Evolutionary conservation across 257 asterid genomes (phyloP), one percentile per base, ranked within the genome.

Genomic region (Gentiana dahurica): DNA sequence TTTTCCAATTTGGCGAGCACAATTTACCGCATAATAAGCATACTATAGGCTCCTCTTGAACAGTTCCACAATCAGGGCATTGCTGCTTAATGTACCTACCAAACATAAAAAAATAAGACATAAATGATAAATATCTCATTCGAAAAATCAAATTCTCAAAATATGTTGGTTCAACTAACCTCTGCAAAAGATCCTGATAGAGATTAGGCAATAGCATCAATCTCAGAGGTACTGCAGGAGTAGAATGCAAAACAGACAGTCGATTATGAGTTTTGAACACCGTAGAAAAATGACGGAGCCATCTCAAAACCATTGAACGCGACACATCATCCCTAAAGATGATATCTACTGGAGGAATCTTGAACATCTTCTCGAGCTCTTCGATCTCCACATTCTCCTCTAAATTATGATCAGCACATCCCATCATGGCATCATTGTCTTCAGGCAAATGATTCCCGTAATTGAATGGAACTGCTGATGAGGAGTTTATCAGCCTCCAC

Each of bases 1-100:
- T 59, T 69, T 67, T 88, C 99, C 94, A 83, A 73, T 51, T 80
- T 9, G 94, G 94, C 1, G 99, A 88, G 85, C 99, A 92, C 77
- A 92, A 57, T 80, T 79, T 85, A 62, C 97, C 95, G 60, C 99
- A 92, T 43, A 92, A 65, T 73, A 92, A 76, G 77, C 99, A 92
- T 58, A 92, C 69, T 39, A 87, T 95, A 75, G 95, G 94, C 64
- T 92, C 97, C 34, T 81, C 93, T 71, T 61, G 78, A 48, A 75
- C 72, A 68, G 56, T 64, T 65, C 94, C 94, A 13, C 97, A 92
- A 45, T 80, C 82, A 0, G 94, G 84, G 75, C 97, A 92, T 55
- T 61, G 67, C 70, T 80, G 86, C 70, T 83, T 92, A 51, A 92
- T 85, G 65, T 85, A 88, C 82, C 99, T 92, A 74, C 63, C 46